phyloP scores from a whole-genome alignment of 352 stramenopile species.

The Phytophthora europaea region DNA sequence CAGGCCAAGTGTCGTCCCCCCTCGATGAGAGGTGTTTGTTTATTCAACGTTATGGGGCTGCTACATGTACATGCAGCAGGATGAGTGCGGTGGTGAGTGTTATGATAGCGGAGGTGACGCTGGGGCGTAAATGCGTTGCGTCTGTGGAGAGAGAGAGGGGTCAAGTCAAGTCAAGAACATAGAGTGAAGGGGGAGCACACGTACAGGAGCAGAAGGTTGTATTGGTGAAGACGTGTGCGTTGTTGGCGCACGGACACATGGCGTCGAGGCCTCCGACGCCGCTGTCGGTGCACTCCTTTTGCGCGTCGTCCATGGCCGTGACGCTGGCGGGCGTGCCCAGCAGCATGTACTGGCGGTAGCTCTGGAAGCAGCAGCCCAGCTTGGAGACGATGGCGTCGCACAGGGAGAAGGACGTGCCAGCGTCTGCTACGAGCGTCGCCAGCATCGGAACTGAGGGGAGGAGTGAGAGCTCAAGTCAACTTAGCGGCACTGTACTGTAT shows the following conservation, averaged over 20 bases:
- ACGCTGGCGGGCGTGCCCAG: constrained; percentile 63
- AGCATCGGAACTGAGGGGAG: constrained; percentile 62
- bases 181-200: not conserved
- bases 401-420: constrained; percentile 64
- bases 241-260: constrained; percentile 68
- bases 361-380: constrained; percentile 87
- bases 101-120: not conserved
- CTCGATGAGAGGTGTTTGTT: not conserved
- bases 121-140: constrained; percentile 1
- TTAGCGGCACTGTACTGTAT: too few relatives aligned
- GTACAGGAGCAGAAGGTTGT: constrained; percentile 71
- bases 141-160: constrained; percentile 10
- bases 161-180: not conserved
- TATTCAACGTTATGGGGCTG: not conserved
- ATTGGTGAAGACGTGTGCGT: constrained; percentile 62
- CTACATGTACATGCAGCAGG: not conserved
- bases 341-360: constrained; percentile 81
- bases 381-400: constrained; percentile 78
- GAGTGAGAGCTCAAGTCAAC: not conserved
- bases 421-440: constrained; percentile 55
- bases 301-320: constrained; percentile 54
- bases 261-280: constrained; percentile 47
- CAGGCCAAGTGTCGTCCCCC: too few relatives aligned
- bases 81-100: not conserved
- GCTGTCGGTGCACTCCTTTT: constrained; percentile 56